Base-by-base conservation (phyloP, 2,329 filamentous ascomycete species). In the Alternaria angustiovoidea region DNA sequence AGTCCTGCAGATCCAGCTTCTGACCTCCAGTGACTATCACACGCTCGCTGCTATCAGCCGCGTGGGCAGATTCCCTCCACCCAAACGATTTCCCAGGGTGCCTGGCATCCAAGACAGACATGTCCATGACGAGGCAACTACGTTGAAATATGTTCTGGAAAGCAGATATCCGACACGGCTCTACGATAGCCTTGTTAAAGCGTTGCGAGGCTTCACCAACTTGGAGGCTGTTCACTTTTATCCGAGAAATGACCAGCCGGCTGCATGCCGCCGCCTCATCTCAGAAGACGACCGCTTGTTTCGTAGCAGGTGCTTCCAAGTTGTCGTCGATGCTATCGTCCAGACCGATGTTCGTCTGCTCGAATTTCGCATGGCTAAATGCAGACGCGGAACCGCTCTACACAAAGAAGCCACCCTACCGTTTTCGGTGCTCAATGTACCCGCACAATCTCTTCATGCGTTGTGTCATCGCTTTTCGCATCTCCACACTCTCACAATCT, bases 31-130 rank as follows among this genome's bases (percentile, higher is more conserved):
- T 30, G 67, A 74, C 53, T 74, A 74, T 54, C 58, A 63, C 14
- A 51, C 60, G 9, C 48, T 75, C 39, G 54, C 36, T 18, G 61
- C 67, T 7, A 73, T 75, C 28, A 54, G 48, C 8, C 63, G 66
- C 14, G 63, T 73, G 16, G 70, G 70, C 24, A 65, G 66, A 12
- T 72, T 66, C 38, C 71, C 71, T 14, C 70, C 71, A 8, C 72
- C 72, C 28, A 75, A 74, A 42, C 70, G 72, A 16, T 74, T 75
- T 24, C 58, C 65, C 8, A 63, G 58, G 30, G 57, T 72, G 1
- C 49, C 65, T 12, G 61, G 64, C 18, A 52, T 72, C 30, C 65
- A 60, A 28, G 46, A 56, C 9, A 48, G 59, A 34, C 44, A 74
- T 41, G 64, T 73, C 7, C 62, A 41, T 7, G 62, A 63, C 26